These are phyloP conservation scores for Calycina herbarum DNA, from an alignment of 2,329 filamentous ascomycete genomes.

Conservation along the genomic window DNA sequence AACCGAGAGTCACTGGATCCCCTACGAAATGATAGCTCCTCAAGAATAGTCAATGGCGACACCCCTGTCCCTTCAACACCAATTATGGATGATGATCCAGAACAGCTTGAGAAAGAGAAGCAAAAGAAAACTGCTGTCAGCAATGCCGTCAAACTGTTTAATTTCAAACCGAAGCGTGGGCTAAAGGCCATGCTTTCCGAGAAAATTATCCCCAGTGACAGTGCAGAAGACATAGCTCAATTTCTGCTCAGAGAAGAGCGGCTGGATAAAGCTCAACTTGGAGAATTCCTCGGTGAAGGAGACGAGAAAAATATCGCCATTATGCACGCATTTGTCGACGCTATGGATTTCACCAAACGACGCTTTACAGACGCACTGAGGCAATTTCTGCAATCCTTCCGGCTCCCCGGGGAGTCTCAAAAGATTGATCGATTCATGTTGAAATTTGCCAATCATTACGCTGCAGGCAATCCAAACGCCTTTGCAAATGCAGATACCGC, in stretches of 20 bases:
- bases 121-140: slow-evolving; percentile 88
- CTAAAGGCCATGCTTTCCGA: slow-evolving; percentile 81
- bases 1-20: slow-evolving; percentile 77
- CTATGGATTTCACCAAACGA: slow-evolving; percentile 89
- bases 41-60: slow-evolving; percentile 54
- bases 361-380: slow-evolving; percentile 91
- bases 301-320: slow-evolving; percentile 92
- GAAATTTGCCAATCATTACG: slow-evolving; percentile 96
- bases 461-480: slow-evolving; percentile 91
- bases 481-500: slow-evolving; percentile 98
- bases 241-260: slow-evolving; percentile 82
- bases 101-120: slow-evolving; percentile 91
- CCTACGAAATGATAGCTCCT: slow-evolving; percentile 58
- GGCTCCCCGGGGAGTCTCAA: slow-evolving; percentile 91
- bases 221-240: slow-evolving; percentile 76
- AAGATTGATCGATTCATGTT: slow-evolving; percentile 99
- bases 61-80: slow-evolving; percentile 66
- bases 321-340: slow-evolving; percentile 97
- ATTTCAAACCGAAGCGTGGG: slow-evolving; percentile 95
- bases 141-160: slow-evolving; percentile 89
- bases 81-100: slow-evolving; percentile 82
- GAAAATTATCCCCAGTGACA: slow-evolving; percentile 81
- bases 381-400: slow-evolving; percentile 91
- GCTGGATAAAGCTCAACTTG: slow-evolving; percentile 87
- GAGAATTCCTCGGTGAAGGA: slow-evolving; percentile 92